Evolutionary conservation across 2,329 filamentous ascomycete genomes (phyloP), one percentile per base, ranked within the genome.

Genomic region (Byssothecium circinans): DNA sequence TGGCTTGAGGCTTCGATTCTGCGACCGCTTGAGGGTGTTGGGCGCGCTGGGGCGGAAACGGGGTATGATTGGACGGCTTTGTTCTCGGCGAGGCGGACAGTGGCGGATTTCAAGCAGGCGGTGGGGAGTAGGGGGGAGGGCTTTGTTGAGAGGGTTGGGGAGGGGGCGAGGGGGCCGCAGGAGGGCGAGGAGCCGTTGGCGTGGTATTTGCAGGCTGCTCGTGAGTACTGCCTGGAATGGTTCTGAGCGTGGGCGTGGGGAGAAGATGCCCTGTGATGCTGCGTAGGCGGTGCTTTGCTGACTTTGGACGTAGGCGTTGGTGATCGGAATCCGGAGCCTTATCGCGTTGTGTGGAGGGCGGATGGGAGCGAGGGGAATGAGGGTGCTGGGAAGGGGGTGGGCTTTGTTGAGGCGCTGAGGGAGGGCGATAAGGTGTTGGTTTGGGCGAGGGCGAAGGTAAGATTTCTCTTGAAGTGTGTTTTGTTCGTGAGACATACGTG

Each of bases 141-240:
- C 22, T 48, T 67, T 15, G 56, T 61, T 15, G 27, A 43, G 19
- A 55, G 62, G 11, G 58, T 62, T 4, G 48, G 46, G 27, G 39
- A 41, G 5, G 56, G 52, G 10, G 32, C 50, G 27, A 50, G 57
- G 15, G 61, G 61, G 1, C 57, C 61, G 10, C 61, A 64, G 34
- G 57, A 48, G 11, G 57, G 57, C 8, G 62, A 66, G 25, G 58
- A 51, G 5, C 45, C 53, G 17, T 40, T 56, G 36, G 58, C 64
- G 3, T 70, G 67, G 67, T 65, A 62, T 52, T 27, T 70, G 3
- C 67, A 70, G 43, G 59, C 60, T 0, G 69, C 69, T 27, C 49
- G 57, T 4, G 67, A n/a, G n/a, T n/a, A n/a, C n/a, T n/a, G n/a
- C n/a, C n/a, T n/a, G n/a, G n/a, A n/a, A n/a, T n/a, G n/a, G n/a